Percentiles rank a stretch among this genome's conserved stretches.
phyloP scores from a whole-genome alignment of 2,329 filamentous ascomycete genomes.

The Conoideocrella luteorostrata region DNA sequence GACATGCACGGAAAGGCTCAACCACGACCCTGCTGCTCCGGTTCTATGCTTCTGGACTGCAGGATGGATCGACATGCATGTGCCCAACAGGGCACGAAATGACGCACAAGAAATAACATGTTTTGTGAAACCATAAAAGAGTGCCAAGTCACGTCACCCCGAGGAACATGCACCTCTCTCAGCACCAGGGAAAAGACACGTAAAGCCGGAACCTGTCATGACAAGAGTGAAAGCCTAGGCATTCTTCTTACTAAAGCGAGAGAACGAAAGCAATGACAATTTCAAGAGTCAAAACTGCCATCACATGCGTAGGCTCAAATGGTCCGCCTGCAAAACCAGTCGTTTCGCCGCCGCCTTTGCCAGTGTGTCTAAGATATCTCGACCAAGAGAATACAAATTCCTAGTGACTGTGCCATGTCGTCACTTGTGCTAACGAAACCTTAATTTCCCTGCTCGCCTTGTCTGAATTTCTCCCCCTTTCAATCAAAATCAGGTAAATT shows the following conservation, averaged over 20 bases:
- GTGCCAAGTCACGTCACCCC: too few relatives aligned
- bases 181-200: too few relatives aligned
- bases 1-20: too few relatives aligned
- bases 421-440: conserved; percentile 23
- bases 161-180: too few relatives aligned
- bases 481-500: conserved; percentile 2
- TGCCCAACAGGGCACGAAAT: too few relatives aligned
- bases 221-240: background rate
- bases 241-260: too few relatives aligned
- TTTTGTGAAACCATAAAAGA: background rate
- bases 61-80: too few relatives aligned
- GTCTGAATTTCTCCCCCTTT: background rate
- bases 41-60: too few relatives aligned
- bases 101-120: too few relatives aligned
- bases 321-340: background rate
- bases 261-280: background rate
- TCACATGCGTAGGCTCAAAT: conserved; percentile 6
- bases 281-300: conserved; percentile 4
- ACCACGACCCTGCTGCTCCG: too few relatives aligned
- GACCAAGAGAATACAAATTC: conserved; percentile 18
- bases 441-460: conserved; percentile 10
- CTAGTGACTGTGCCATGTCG: conserved; percentile 24
- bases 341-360: conserved; percentile 4
- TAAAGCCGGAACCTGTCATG: too few relatives aligned
- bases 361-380: conserved; percentile 4